phyloP scores from a whole-genome alignment of 306 rosid genomes.

The Castanea crenata region DNA sequence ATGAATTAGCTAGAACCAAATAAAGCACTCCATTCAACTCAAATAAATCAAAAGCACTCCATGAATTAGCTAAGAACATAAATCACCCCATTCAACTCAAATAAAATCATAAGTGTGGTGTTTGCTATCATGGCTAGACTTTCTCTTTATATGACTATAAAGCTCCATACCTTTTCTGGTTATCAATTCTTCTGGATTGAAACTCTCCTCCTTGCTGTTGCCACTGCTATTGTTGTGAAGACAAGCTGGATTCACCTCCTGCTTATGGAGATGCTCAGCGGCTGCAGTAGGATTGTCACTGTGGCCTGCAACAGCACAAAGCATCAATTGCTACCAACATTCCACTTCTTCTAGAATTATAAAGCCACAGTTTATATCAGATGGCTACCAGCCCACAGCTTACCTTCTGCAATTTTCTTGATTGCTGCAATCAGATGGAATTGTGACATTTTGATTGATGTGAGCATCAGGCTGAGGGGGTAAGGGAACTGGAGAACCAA shows the following conservation, averaged over 20 bases:
- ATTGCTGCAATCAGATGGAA: slow-evolving; percentile 48
- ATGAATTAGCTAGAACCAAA: neutral
- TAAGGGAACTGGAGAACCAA: slow-evolving; percentile 51
- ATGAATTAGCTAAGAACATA: neutral
- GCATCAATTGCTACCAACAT: slow-evolving; percentile 12
- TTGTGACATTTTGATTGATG: slow-evolving; percentile 35
- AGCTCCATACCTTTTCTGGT: slow-evolving; percentile 43
- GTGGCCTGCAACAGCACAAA: slow-evolving; percentile 44
- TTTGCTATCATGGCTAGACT: neutral
- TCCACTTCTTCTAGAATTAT: neutral
- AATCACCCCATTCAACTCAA: neutral
- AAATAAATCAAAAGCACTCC: neutral
- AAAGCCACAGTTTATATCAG: neutral
- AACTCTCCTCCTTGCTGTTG: slow-evolving; percentile 31
- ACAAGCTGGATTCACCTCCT: slow-evolving; percentile 35
- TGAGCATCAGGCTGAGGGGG: slow-evolving; percentile 47
- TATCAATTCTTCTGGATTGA: slow-evolving; percentile 35
- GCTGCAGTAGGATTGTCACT: slow-evolving; percentile 24
- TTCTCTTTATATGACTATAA: slow-evolving; percentile 6
- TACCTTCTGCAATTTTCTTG: slow-evolving; percentile 65
- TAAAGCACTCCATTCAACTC: neutral
- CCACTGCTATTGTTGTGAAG: slow-evolving; percentile 26
- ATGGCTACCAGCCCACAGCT: slow-evolving; percentile 10
- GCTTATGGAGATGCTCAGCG: slow-evolving; percentile 40
- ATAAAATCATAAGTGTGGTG: neutral